Conservation (phyloP, 2,329 filamentous ascomycete genomes). For the Juglanconis sp. region DNA sequence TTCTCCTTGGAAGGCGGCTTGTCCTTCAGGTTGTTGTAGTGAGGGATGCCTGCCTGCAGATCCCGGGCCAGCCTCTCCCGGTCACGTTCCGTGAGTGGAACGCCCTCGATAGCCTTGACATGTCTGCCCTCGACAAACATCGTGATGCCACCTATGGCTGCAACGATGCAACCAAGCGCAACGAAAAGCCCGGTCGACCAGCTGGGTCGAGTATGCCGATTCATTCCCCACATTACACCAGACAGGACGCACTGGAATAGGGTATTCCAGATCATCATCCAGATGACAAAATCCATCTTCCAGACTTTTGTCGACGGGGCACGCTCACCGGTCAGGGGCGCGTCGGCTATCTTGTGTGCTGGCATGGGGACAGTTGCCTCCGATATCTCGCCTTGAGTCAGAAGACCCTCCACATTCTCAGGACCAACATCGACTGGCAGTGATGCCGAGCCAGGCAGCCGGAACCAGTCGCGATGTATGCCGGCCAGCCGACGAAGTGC, state of each 20-base stretch:
- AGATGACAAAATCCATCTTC: conserved; percentile 78
- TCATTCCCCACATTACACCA: conserved; percentile 80
- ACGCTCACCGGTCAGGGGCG: conserved; percentile 68
- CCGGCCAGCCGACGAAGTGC: conserved; percentile 68
- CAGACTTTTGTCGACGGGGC: conserved; percentile 65
- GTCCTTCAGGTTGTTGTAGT: conserved; percentile 56
- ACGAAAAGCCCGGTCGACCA: conserved; percentile 82
- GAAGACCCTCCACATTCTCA: conserved; percentile 41
- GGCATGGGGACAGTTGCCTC: conserved; percentile 60
- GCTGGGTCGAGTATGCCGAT: conserved; percentile 68
- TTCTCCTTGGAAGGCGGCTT: conserved; percentile 45
- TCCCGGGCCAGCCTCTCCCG: conserved; percentile 48
- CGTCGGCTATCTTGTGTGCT: conserved; percentile 56
- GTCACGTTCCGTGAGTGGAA: conserved; percentile 59
- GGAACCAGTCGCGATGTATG: conserved; percentile 73
- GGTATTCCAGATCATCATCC: conserved; percentile 76
- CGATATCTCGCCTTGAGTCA: conserved; percentile 31
- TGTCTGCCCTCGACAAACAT: conserved; percentile 69
- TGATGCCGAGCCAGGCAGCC: conserved; percentile 63
- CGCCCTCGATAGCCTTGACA: conserved; percentile 70
- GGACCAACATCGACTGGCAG: conserved; percentile 54
- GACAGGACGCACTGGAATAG: conserved; percentile 71
- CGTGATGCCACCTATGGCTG: conserved; percentile 65
- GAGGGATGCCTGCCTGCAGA: conserved; percentile 52
- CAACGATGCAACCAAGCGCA: conserved; percentile 67